Base-by-base conservation (phyloP, 768 basidiomycete genomes). In the Pisolithus sp. region DNA sequence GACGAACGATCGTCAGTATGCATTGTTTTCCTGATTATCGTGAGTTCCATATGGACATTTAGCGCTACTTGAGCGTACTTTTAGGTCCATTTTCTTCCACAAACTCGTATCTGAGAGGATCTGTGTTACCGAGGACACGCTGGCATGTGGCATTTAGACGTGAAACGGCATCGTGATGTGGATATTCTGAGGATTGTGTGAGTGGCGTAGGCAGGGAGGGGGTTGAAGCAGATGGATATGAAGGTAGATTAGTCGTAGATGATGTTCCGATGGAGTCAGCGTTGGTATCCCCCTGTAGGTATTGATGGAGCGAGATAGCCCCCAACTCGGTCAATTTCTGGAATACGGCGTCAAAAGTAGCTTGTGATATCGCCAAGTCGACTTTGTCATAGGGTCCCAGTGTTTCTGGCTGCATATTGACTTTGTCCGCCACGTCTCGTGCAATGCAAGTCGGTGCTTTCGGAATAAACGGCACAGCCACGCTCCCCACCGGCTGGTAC, bases 1-100 rank as follows among this genome's bases (percentile, higher is more conserved):
- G 81, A 20, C 76, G 79, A 2, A 72, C 78, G 52, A 86, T 77
- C 1, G 81, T 82, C 38, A 86, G 61, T 46, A 81, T 80, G 56
- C 85, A 84, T 49, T 78, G 76, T 59, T 78, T 82, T 53, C 61
- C 82, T 85, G 59, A 7, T 7, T 9, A 4, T 17, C 1, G 36
- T 65, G 10, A 63, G 52, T 44, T 23, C 34, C 39, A 18, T 23
- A 20, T 8, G 10, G 34, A 5, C 7, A 20, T 21, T 5, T 26
- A 4, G 12, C 9, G 21, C 12, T n/a, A 15, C 5, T 34, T 8
- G 3, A 12, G 62, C 67, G 48, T 55, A 79, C 77, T 67, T 28
- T 60, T 64, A 1, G 69, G 61, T 0, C 64, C 61, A 18, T 62
- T 55, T 38, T 74, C 71, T 43, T 79, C 76, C 39, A 76, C 49